These are phyloP conservation scores for Tetradesmus lagerheimii DNA, from an alignment of 139 green algal species.

Conservation along the genomic window DNA sequence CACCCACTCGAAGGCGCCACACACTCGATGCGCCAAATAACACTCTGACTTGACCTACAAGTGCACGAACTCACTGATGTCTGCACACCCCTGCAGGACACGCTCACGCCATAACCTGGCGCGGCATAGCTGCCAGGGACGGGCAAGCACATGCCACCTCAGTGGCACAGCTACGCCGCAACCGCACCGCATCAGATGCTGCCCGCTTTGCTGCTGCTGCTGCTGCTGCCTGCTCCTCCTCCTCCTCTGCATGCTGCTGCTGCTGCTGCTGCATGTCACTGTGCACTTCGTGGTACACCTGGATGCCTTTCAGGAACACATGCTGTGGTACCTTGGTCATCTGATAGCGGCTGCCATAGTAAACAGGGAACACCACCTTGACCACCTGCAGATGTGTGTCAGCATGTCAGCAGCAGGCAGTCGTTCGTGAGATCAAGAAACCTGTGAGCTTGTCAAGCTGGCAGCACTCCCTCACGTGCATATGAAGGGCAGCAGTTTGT, in stretches of 20 bases:
- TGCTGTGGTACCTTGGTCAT: conserved; percentile 53
- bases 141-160: background rate
- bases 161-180: conserved; percentile 19
- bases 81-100: background rate
- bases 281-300: conserved; percentile 23
- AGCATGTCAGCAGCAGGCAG: background rate
- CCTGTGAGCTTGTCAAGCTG: no score
- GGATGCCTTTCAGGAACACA: conserved; percentile 46
- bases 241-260: background rate
- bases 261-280: background rate
- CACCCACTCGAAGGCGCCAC: background rate
- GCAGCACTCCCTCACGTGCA: no score
- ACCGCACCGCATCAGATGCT: background rate
- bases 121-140: background rate
- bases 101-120: background rate
- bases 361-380: conserved; percentile 57
- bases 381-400: conserved; percentile 45
- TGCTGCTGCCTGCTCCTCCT: background rate
- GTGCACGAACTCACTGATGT: background rate
- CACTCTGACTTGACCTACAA: background rate
- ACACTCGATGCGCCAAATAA: no score
- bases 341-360: conserved; percentile 54
- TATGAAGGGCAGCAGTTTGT: no score
- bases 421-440: no score
- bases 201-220: background rate